phyloP scores from a whole-genome alignment of 345 rosid species.

The Citrus glauca region DNA sequence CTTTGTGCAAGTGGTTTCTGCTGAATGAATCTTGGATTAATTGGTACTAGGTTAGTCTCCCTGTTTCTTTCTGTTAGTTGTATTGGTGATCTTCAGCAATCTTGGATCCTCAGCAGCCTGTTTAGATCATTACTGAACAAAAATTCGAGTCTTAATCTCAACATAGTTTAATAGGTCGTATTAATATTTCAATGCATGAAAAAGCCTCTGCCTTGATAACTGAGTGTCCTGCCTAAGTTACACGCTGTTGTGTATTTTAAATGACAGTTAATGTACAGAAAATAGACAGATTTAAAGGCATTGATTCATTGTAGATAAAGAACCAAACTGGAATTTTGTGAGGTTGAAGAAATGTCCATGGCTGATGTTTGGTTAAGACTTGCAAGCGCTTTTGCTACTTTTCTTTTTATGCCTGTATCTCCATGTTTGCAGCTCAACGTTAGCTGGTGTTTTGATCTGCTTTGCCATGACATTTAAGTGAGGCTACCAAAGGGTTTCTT shows the following conservation, averaged over 20 bases:
- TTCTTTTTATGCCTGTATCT: not conserved
- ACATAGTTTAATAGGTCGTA: too few relatives aligned
- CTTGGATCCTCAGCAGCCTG: too few relatives aligned
- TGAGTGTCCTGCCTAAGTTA: not conserved
- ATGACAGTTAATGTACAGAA: not conserved
- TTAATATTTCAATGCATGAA: not conserved
- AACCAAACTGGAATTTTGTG: not conserved
- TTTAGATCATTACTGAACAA: too few relatives aligned
- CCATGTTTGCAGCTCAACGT: not conserved
- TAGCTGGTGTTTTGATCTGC: not conserved
- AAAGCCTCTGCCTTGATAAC: not conserved
- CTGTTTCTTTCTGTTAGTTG: not conserved
- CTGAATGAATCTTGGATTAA: not conserved
- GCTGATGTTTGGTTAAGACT: not conserved
- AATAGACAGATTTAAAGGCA: not conserved
- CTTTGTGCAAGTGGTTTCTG: slow-evolving; percentile 3
- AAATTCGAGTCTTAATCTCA: too few relatives aligned
- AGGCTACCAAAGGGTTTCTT: not conserved
- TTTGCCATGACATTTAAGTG: slow-evolving; percentile 3
- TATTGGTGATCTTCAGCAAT: too few relatives aligned
- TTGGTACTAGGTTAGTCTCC: not conserved
- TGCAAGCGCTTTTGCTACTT: not conserved
- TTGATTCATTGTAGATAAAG: not conserved
- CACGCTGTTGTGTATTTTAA: not conserved
- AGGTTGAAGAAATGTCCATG: not conserved